These are phyloP conservation scores for Reticulascus tulasneorum DNA, from an alignment of 2,329 filamentous ascomycete genomes.

Conservation along the genomic window DNA sequence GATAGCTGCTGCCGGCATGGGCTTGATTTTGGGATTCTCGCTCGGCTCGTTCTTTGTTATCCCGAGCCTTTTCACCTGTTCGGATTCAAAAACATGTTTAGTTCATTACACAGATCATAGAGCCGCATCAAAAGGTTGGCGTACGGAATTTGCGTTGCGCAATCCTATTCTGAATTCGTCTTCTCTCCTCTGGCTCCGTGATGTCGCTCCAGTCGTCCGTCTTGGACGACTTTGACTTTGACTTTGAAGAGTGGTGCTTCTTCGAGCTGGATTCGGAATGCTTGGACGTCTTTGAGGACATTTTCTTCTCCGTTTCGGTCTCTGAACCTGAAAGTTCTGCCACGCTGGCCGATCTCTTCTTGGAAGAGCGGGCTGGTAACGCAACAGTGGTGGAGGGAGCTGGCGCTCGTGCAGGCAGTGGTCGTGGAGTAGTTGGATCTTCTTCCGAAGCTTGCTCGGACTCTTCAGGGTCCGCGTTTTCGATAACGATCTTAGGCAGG, in stretches of 20 bases:
- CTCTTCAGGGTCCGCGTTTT: neutral
- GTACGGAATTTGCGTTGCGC: slow-evolving; percentile 73
- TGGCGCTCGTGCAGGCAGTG: neutral
- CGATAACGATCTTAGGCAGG: neutral
- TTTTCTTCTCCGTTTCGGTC: slow-evolving; percentile 19
- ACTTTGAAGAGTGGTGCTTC: slow-evolving; percentile 27
- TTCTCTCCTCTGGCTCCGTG: slow-evolving; percentile 65
- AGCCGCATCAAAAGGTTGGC: slow-evolving; percentile 28
- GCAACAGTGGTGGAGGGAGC: neutral
- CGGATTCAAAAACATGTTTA: neutral
- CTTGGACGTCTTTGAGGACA: slow-evolving; percentile 27
- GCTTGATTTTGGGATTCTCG: slow-evolving; percentile 60
- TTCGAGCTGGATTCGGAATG: slow-evolving; percentile 19
- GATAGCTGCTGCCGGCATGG: slow-evolving; percentile 61
- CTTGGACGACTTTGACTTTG: slow-evolving; percentile 37
- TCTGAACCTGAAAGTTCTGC: slow-evolving; percentile 23
- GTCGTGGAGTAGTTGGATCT: neutral
- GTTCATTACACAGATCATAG: neutral
- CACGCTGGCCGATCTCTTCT: slow-evolving; percentile 15
- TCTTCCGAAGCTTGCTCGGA: neutral
- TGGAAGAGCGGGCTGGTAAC: slow-evolving; percentile 9
- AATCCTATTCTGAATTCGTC: slow-evolving; percentile 72
- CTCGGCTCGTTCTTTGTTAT: slow-evolving; percentile 62
- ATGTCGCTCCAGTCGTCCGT: slow-evolving; percentile 66
- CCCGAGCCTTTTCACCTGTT: slow-evolving; percentile 65